Evolutionary conservation across 2,329 filamentous ascomycete genomes (phyloP), one percentile per base, ranked within the genome.

Genomic region (Dactylellina haptotyla): DNA sequence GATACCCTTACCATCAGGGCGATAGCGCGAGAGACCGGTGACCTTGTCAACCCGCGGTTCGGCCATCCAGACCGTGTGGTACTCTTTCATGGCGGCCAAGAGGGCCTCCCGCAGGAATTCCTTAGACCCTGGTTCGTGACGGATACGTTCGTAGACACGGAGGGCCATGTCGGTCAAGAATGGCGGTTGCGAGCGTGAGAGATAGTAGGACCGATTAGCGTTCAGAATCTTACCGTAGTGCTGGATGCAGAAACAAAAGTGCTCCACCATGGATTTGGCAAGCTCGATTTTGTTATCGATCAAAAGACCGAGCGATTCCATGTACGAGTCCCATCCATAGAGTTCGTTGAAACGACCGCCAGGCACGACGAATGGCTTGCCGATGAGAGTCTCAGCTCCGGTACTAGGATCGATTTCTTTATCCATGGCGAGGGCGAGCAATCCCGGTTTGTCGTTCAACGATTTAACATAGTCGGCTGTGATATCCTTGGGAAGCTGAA

Each of bases 161-260:
- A 98, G 84, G 9, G 94, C 91, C 93, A 99, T 97, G 81, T 99
- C 95, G 1, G 95, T 99, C 65, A 99, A 84, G 83, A 99, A 98
- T 0, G 95, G 95, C 1, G 95, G 95, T 81, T 99, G 95, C 1
- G 95, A 97, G 69, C 95, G 90, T 76, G 88, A 90, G 14, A 99
- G 88, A 80, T 99, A 99, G 84, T 99, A 99, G 1, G 93, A 93
- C 34, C 95, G 88, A 66, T 95, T 99, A 57, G 95, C 95, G 81
- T 99, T 99, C 76, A 98, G 87, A 72, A 99, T 97, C 84, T 98
- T 99, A 79, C 93, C 94, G 80, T 99, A 99, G 82, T 99, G 94
- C 80, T 93, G 89, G 81, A 99, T 98, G 82, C 92, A 96, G 84
- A 99, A 99, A 81, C 92, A 96, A 81, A 98, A 98, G 83, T 99